Evolutionary conservation across 441 rosid genomes (phyloP).

Genomic region (Populus hybrid): DNA sequence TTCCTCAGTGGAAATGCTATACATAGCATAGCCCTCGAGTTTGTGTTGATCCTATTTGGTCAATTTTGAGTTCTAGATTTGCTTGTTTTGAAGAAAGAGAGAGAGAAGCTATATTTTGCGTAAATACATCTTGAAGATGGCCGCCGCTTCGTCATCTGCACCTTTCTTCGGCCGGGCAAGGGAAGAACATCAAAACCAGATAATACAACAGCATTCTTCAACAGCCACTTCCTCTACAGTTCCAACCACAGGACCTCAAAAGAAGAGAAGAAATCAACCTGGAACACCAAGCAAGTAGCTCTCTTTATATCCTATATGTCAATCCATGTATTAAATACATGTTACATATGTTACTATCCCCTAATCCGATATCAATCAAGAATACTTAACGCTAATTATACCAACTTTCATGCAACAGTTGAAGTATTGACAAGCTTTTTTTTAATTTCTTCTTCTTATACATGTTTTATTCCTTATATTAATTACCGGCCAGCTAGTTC

Average conservation of each 20-base stretch:
- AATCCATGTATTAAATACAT: not conserved
- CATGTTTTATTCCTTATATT: not conserved
- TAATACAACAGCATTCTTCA: slow-evolving; percentile 48
- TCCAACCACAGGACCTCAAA: slow-evolving; percentile 42
- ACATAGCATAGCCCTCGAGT: not conserved
- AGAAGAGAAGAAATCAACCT: slow-evolving; percentile 83
- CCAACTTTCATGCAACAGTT: not conserved
- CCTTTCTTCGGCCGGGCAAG: slow-evolving; percentile 52
- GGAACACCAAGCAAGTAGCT: slow-evolving; percentile 83
- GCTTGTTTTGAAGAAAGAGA: slow-evolving; percentile 7
- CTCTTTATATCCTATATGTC: slow-evolving; percentile 17
- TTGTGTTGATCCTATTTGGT: not conserved
- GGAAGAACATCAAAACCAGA: slow-evolving; percentile 53
- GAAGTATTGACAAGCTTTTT: not conserved
- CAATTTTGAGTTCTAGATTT: slow-evolving; percentile 15
- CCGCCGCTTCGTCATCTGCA: slow-evolving; percentile 65
- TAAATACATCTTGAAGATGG: slow-evolving; percentile 33
- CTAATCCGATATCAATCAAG: not conserved
- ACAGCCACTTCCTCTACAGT: slow-evolving; percentile 42
- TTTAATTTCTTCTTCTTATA: not conserved
- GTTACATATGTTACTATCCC: slow-evolving; percentile 3
- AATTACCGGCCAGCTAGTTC: not conserved
- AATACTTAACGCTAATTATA: slow-evolving; percentile 1
- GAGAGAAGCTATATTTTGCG: not conserved
- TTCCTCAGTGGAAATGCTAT: not conserved